These are phyloP conservation scores for Ophiostoma pallidulum DNA, from an alignment of 2,329 filamentous ascomycete genomes.

Conservation along the genomic window DNA sequence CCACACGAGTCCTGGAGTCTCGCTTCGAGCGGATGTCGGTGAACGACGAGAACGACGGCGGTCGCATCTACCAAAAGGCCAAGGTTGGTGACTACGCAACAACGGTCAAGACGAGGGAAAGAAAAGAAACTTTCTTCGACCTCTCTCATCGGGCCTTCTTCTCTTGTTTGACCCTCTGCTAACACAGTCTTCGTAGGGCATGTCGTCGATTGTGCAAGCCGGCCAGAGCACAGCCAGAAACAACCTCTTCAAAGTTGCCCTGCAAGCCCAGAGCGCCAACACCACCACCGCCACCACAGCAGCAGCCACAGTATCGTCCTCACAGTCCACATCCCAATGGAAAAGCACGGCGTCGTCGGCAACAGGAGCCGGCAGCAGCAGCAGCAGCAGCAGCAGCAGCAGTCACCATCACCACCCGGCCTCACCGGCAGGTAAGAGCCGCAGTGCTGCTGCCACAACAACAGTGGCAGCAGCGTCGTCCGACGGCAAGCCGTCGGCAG, in stretches of 20 bases:
- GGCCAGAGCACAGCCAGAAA: constrained; percentile 53
- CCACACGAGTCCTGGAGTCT: constrained; percentile 69
- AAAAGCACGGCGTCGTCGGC: constrained; percentile 49
- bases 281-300: constrained; percentile 55
- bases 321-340: background rate
- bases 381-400: constrained; percentile 20
- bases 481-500: background rate
- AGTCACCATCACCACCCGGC: constrained; percentile 14
- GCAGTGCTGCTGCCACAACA: constrained; percentile 16
- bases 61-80: constrained; percentile 55
- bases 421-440: constrained; percentile 31
- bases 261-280: constrained; percentile 68
- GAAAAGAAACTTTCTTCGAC: no score
- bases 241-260: constrained; percentile 76
- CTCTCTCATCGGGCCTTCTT: no score
- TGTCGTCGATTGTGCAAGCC: constrained; percentile 33
- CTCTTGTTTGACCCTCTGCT: no score
- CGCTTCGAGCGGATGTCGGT: constrained; percentile 86
- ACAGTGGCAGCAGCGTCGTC: background rate
- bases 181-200: constrained; percentile 3
- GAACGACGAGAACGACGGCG: constrained; percentile 70
- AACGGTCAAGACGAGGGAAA: no score
- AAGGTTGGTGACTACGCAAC: constrained; percentile 56
- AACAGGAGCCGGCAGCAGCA: constrained; percentile 28
- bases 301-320: constrained; percentile 42